A percentile compares a stretch with the other conserved stretches of the same genome.
Evolutionary conservation across 257 asterid genomes (phyloP).

Genomic region (Gentiana dahurica): DNA sequence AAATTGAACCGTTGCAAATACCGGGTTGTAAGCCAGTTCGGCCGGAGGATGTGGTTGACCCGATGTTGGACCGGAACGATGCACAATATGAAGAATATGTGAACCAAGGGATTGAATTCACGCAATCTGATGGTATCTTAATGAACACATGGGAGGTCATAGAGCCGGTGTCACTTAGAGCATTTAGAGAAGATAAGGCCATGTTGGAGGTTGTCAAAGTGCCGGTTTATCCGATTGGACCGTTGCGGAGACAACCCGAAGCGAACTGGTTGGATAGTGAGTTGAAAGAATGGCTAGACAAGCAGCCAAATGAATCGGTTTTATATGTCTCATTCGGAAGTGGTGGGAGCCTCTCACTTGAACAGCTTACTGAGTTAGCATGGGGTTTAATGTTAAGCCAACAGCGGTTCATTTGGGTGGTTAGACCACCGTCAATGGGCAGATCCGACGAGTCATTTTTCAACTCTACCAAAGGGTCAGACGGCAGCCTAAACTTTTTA

Average conservation of each 20-base stretch:
- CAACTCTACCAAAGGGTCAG: conserved; percentile 5
- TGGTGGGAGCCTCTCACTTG: conserved; percentile 37
- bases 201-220: conserved; percentile 13
- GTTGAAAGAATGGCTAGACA: conserved; percentile 34
- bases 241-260: conserved; percentile 28
- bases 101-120: conserved; percentile 10
- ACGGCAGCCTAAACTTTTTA: conserved; percentile 17
- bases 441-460: conserved; percentile 38
- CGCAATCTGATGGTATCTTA: conserved; percentile 45
- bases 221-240: conserved; percentile 59
- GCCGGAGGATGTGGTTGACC: conserved; percentile 58
- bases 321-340: conserved; percentile 59
- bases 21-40: conserved; percentile 66
- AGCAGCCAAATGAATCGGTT: conserved; percentile 46
- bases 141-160: conserved; percentile 56
- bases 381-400: conserved; percentile 51
- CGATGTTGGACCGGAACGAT: conserved; percentile 50
- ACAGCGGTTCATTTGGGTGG: conserved; percentile 61
- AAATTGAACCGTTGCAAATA: conserved; percentile 16
- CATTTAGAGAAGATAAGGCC: conserved; percentile 25
- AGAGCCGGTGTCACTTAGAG: conserved; percentile 36
- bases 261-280: conserved; percentile 1
- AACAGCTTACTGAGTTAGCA: conserved; percentile 50
- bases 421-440: conserved; percentile 30
- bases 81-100: conserved; percentile 33